These are phyloP conservation scores for Heliocybe sulcata DNA, from an alignment of 1,284 basidiomycete genomes.

Conservation along the genomic window DNA sequence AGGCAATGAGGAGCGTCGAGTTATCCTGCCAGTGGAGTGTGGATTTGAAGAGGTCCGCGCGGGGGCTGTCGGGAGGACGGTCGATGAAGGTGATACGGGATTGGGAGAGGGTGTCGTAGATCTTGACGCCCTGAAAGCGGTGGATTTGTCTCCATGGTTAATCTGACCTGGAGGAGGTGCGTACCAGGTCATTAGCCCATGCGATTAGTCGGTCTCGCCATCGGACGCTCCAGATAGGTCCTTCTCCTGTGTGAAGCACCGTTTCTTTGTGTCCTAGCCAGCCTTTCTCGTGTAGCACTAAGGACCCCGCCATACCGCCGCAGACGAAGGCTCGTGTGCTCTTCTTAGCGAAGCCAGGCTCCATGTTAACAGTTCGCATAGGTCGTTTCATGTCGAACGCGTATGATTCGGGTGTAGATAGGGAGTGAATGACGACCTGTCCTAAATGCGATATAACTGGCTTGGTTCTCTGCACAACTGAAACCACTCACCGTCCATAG, in stretches of 20 bases:
- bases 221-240: slow-evolving; percentile 88
- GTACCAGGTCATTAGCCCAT: slow-evolving; percentile 91
- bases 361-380: slow-evolving; percentile 85
- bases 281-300: slow-evolving; percentile 88
- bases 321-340: slow-evolving; percentile 84
- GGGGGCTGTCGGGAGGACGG: slow-evolving; percentile 72
- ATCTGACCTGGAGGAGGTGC: slow-evolving; percentile 16
- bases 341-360: slow-evolving; percentile 85
- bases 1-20: slow-evolving; percentile 84
- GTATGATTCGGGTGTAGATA: slow-evolving; percentile 79
- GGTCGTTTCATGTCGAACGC: slow-evolving; percentile 91
- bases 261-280: slow-evolving; percentile 96
- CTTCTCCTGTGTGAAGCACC: slow-evolving; percentile 82
- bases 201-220: slow-evolving; percentile 89
- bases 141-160: not conserved
- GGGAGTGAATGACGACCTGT: slow-evolving; percentile 84
- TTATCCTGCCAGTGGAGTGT: slow-evolving; percentile 91
- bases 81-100: slow-evolving; percentile 86
- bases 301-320: slow-evolving; percentile 86
- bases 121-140: slow-evolving; percentile 74
- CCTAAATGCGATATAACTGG: slow-evolving; percentile 34
- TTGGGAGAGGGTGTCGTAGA: slow-evolving; percentile 82
- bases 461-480: not conserved
- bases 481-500: slow-evolving; percentile 76
- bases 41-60: slow-evolving; percentile 92